Evolutionary conservation across 2,329 filamentous ascomycete genomes (phyloP).

Genomic region (Neurospora sp.): DNA sequence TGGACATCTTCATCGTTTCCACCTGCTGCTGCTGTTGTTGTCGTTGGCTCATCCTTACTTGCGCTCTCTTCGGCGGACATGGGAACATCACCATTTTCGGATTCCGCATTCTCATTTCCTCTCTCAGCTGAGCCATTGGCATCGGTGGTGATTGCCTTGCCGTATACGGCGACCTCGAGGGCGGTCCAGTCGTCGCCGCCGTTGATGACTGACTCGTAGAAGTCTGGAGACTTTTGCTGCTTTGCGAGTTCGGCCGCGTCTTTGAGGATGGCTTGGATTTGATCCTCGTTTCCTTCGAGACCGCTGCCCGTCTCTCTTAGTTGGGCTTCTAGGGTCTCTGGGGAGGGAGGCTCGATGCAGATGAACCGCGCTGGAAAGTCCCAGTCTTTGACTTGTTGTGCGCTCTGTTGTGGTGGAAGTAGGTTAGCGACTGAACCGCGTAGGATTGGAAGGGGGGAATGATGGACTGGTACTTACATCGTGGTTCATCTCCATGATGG

Average conservation of each 20-base stretch:
- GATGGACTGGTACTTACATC: slow-evolving; percentile 33
- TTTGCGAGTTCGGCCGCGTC: slow-evolving; percentile 29
- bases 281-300: slow-evolving; percentile 28
- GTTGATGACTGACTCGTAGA: slow-evolving; percentile 41
- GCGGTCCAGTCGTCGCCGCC: slow-evolving; percentile 41
- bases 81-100: not conserved
- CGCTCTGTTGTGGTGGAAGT: slow-evolving; percentile 29
- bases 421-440: not conserved
- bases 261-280: slow-evolving; percentile 33
- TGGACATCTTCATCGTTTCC: not conserved
- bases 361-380: slow-evolving; percentile 46
- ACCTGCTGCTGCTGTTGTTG: not conserved
- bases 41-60: not conserved
- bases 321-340: slow-evolving; percentile 28
- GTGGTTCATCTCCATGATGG: slow-evolving; percentile 41
- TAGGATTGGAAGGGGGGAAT: not conserved
- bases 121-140: not conserved
- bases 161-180: slow-evolving; percentile 40
- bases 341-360: slow-evolving; percentile 36
- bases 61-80: not conserved
- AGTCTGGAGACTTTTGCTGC: slow-evolving; percentile 31
- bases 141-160: slow-evolving; percentile 3
- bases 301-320: slow-evolving; percentile 30
- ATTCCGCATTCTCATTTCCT: not conserved
- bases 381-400: slow-evolving; percentile 47